phyloP scores from a whole-genome alignment of 23 red algal genomes.

The Cyanidiococcus yangmingshanensis region DNA sequence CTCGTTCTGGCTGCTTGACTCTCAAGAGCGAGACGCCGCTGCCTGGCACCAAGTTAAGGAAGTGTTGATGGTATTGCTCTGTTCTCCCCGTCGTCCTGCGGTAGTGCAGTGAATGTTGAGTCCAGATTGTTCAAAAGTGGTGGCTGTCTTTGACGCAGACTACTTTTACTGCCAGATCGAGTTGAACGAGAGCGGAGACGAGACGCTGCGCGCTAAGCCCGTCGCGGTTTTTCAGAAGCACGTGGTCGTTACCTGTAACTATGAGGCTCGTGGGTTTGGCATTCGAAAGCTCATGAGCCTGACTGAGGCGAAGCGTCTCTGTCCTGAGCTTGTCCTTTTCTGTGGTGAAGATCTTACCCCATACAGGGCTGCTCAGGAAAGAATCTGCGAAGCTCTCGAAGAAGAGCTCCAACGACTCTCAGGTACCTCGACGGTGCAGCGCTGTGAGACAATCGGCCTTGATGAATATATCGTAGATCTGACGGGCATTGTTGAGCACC shows the following conservation, averaged over 20 bases:
- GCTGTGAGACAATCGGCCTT: conserved; percentile 19
- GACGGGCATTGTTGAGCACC: not conserved
- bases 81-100: no score
- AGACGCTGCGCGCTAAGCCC: not conserved
- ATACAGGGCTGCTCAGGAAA: not conserved
- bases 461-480: conserved; percentile 33
- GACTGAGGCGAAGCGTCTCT: not conserved
- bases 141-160: conserved; percentile 21
- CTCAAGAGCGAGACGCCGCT: no score
- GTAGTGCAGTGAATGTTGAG: not conserved
- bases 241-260: conserved; percentile 29
- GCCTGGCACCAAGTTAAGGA: no score
- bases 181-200: not conserved
- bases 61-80: not conserved
- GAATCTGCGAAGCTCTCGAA: not conserved
- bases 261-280: conserved; percentile 10
- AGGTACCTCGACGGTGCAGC: no score
- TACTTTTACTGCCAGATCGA: conserved; percentile 41
- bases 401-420: not conserved
- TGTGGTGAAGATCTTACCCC: conserved; percentile 13
- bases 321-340: conserved; percentile 19
- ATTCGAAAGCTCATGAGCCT: conserved; percentile 19
- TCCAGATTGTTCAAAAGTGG: not conserved
- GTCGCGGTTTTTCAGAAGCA: conserved; percentile 24
- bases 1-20: no score